Base-by-base conservation (phyloP, 441 rosid species). In the Euphorbia celastroides region DNA sequence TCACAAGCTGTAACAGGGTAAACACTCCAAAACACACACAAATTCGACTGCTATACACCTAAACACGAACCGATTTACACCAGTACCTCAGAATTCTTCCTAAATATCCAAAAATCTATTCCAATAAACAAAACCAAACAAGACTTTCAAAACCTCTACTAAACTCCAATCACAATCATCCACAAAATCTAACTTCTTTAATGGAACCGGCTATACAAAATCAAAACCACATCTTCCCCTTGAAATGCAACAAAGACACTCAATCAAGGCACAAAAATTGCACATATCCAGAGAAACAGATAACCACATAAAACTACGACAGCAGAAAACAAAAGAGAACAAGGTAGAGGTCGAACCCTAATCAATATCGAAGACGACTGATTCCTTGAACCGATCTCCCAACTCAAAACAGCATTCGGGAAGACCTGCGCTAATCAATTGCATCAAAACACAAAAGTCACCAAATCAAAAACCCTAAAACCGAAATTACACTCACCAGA, bases 401-500 rank as follows among this genome's bases (percentile, higher is more conserved):
- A 38, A 14, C 5, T 38, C 12, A 38, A 2, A 38, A 9, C 44
- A 7, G 44, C 44, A 38, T 38, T 14, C 8, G 44, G 11, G 44
- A 38, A 38, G 44, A 38, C 44, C 44, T 38, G 44, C 44, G 44
- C 44, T 9, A 14, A 38, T 38, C 44, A 38, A 38, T 34, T 34
- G 9, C 65, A 50, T 0, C 42, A 46, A 23, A 26, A n/a, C 23
- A 30, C 34, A 10, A 30, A n/a, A n/a, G n/a, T n/a, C n/a, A n/a
- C 62, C 57, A 20, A 44, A n/a, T 71, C 44, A 25, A 3, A 69
- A 70, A 70, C 70, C 70, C 81, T 75, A 80, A 79, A 79, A 38
- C 81, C 71, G 34, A 20, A 19, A 1, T 1, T 19, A 64, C 50
- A 70, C 61, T 74, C 72, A 76, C 77, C 80, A 78, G 86, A 74